Evolutionary conservation across 768 basidiomycete genomes (phyloP), one percentile per base, ranked within the genome.

Genomic region (Psilocybe tampanensis): DNA sequence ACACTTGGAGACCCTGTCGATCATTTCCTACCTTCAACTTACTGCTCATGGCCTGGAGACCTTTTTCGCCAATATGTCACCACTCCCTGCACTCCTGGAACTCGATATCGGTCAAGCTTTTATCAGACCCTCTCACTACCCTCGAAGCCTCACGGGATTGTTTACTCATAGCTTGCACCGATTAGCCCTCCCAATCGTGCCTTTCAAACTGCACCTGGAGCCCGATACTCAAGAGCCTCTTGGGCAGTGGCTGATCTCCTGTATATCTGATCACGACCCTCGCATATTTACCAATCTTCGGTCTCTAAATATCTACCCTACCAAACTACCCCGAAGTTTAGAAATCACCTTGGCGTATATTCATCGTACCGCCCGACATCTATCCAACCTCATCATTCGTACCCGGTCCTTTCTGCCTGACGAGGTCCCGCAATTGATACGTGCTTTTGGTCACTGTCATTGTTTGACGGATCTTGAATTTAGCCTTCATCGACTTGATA

Each of bases 181-280:
- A 13, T 11, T 52, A 8, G 22, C 21, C 9, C 39, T 52, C 6
- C 50, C 50, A 19, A 7, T 52, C 17, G 26, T 52, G 8, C 50
- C 50, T 41, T 52, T 52, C 50, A 52, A 52, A 34, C 21, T 52
- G 26, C 50, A 52, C 11, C 21, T 52, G 12, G 36, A 41, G 34
- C 36, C 50, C 19, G 36, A 4, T 7, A 26, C 21, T n/a, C 50
- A 52, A 11, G 50, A 52, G 17, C 11, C 50, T 42, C 41, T 52
- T 3, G 39, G 50, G 1, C 22, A 52, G 21, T 52, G 50, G 50
- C 23, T 52, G 5, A 6, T 52, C 8, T n/a, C 15, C 15, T 41
- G 39, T 26, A 2, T 52, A 2, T 22, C 36, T 22, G 36, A 41
- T 15, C 11, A 52, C 9, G 9, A 29, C 5, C 29, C 29, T 4